These are phyloP conservation scores for Magnolia officinalis DNA, from an alignment of 164 flowering plant species.

Conservation along the genomic window DNA sequence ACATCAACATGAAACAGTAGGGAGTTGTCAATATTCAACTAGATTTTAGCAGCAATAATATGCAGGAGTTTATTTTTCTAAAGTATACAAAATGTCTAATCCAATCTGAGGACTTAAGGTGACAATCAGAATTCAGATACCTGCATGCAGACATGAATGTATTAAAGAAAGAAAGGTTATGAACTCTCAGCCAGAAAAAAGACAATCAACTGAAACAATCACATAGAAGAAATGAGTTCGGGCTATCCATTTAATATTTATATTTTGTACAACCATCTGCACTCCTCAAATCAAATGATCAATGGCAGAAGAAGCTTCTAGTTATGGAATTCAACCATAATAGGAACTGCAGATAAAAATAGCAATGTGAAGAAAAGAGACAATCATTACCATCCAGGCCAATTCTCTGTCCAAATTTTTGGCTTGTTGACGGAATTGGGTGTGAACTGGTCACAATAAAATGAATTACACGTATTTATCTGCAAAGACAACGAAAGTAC, in stretches of 20 bases:
- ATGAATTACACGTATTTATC: conserved; percentile 96
- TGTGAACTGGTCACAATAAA: conserved; percentile 83
- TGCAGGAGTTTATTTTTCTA: not conserved
- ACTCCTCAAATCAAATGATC: not conserved
- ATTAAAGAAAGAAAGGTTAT: not conserved
- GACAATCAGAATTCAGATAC: not conserved
- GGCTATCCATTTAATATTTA: not conserved
- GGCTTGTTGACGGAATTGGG: conserved; percentile 78
- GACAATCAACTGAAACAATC: not conserved
- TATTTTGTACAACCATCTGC: too few species aligned
- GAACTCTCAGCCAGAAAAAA: not conserved
- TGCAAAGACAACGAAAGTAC: conserved; percentile 33
- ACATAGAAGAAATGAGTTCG: not conserved
- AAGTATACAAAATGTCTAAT: not conserved
- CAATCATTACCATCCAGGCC: conserved; percentile 96
- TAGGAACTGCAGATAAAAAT: not conserved
- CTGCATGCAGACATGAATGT: not conserved
- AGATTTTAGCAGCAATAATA: too few species aligned
- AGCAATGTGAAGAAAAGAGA: not conserved
- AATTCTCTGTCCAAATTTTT: conserved; percentile 97
- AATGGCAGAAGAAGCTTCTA: not conserved
- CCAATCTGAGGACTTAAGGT: not conserved
- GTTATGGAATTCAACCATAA: not conserved
- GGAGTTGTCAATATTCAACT: not conserved
- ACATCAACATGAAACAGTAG: not conserved